phyloP scores from a whole-genome alignment of 140 eudicot genomes.

The Oenanthe javanica region DNA sequence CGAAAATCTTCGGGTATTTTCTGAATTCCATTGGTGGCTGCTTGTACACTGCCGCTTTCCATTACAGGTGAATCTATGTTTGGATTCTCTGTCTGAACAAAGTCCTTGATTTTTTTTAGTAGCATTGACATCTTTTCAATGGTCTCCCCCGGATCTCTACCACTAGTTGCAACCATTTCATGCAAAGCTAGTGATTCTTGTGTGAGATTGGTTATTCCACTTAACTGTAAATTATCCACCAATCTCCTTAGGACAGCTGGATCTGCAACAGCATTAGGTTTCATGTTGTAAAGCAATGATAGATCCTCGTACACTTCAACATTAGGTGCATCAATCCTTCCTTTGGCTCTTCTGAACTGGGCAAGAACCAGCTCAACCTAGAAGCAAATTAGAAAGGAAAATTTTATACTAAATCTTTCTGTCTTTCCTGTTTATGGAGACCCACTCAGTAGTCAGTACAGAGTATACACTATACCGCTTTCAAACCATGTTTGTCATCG shows the following conservation, averaged over 20 bases:
- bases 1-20: slow-evolving; percentile 91
- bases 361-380: slow-evolving; percentile 83
- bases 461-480: background rate
- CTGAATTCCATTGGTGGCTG: slow-evolving; percentile 24
- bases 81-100: slow-evolving; percentile 65
- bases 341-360: slow-evolving; percentile 88
- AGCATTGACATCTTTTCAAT: slow-evolving; percentile 86
- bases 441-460: background rate
- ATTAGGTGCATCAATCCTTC: slow-evolving; percentile 65
- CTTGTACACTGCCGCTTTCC: slow-evolving; percentile 45
- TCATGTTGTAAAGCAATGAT: slow-evolving; percentile 43
- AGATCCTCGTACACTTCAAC: slow-evolving; percentile 62
- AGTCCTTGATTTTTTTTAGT: slow-evolving; percentile 68
- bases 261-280: slow-evolving; percentile 39
- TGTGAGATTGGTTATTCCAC: slow-evolving; percentile 63
- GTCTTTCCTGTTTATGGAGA: background rate
- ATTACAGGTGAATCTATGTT: slow-evolving; percentile 37
- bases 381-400: background rate
- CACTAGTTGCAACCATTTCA: slow-evolving; percentile 69
- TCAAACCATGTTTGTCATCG: background rate
- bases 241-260: slow-evolving; percentile 53
- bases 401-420: background rate
- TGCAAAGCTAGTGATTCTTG: slow-evolving; percentile 84
- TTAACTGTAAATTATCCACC: slow-evolving; percentile 66
- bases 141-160: slow-evolving; percentile 73